Conservation (phyloP, 2,329 filamentous ascomycete genomes). For the Fusarium illudens region DNA sequence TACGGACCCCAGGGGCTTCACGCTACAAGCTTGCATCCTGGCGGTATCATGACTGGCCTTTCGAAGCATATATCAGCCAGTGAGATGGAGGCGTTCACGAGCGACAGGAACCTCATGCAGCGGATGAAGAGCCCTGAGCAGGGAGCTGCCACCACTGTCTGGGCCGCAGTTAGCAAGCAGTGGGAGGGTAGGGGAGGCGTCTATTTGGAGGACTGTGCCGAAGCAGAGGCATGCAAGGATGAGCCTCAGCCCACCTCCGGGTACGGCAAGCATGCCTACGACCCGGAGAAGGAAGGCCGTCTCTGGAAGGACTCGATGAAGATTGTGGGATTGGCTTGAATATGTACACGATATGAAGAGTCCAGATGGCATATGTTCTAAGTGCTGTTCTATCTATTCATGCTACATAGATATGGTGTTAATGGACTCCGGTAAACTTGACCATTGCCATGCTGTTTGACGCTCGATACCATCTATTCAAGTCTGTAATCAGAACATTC, state of each 20-base stretch:
- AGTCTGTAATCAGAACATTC: neutral
- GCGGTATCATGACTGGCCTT: neutral
- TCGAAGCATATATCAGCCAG: neutral
- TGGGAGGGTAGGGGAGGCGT: constrained; percentile 32
- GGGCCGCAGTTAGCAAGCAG: constrained; percentile 29
- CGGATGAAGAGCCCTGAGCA: constrained; percentile 20
- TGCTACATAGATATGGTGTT: neutral
- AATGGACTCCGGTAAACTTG: neutral
- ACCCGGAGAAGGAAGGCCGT: constrained; percentile 15
- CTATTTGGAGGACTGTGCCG: constrained; percentile 24
- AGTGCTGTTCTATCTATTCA: neutral
- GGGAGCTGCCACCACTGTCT: constrained; percentile 35
- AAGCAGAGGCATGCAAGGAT: neutral
- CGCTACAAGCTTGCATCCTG: constrained; percentile 30
- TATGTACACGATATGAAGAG: neutral
- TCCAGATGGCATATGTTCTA: neutral
- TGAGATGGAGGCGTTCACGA: neutral
- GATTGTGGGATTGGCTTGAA: constrained; percentile 22
- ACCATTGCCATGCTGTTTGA: neutral
- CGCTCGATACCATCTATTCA: neutral
- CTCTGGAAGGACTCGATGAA: constrained; percentile 32
- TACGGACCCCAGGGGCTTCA: constrained; percentile 21
- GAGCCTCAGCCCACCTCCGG: neutral
- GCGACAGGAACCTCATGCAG: neutral
- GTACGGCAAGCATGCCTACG: constrained; percentile 18